These are phyloP conservation scores for Ascochyta lentis DNA, from an alignment of 2,329 filamentous ascomycete genomes.

Conservation along the genomic window DNA sequence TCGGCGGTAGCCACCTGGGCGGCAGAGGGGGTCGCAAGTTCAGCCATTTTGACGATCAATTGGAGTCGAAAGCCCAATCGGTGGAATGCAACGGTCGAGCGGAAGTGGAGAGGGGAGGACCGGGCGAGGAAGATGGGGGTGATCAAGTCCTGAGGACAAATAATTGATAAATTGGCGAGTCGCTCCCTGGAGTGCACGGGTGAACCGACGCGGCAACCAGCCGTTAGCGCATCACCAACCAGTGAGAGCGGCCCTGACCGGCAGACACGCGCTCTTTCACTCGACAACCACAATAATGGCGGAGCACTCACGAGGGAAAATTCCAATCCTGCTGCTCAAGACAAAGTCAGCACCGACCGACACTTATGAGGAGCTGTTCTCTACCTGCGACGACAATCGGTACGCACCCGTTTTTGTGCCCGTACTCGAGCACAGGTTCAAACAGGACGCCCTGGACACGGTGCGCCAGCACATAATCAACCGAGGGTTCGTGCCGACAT, in stretches of 20 bases:
- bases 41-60: conserved; percentile 44
- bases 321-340: conserved; percentile 75
- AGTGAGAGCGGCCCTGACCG: conserved; percentile 11
- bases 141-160: conserved; percentile 21
- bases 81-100: conserved; percentile 18
- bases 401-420: conserved; percentile 76
- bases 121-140: conserved; percentile 15
- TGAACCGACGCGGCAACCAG: conserved; percentile 5
- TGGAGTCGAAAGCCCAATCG: conserved; percentile 24
- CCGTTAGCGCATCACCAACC: conserved; percentile 11
- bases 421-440: conserved; percentile 75
- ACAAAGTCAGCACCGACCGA: conserved; percentile 76
- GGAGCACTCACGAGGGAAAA: conserved; percentile 26
- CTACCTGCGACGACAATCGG: conserved; percentile 49
- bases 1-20: conserved; percentile 43
- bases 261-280: conserved; percentile 6
- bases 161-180: conserved; percentile 32
- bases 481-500: conserved; percentile 47
- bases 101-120: conserved; percentile 15
- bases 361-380: conserved; percentile 74
- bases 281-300: conserved; percentile 31
- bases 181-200: conserved; percentile 20
- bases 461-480: conserved; percentile 60
- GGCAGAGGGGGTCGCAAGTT: conserved; percentile 48
- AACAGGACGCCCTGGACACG: conserved; percentile 63